Evolutionary conservation across 2,329 filamentous ascomycete species (phyloP), one percentile per base, ranked within the genome.

Genomic region (Coniosporium tulheliwenetii): DNA sequence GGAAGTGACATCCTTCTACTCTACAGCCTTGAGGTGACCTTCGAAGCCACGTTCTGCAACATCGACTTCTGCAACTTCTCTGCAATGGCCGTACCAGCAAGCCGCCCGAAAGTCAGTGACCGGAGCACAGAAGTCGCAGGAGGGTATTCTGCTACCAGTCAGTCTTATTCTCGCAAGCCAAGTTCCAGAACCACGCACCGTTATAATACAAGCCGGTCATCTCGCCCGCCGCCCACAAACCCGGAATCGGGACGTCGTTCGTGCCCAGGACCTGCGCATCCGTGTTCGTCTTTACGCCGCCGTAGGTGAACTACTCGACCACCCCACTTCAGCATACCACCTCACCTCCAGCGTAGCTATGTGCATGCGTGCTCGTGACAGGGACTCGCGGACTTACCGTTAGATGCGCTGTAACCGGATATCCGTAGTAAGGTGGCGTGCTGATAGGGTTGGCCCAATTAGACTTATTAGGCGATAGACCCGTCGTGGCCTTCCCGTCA

Each of bases 371-470:
- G n/a, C n/a, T n/a, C n/a, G n/a, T n/a, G n/a, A n/a, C n/a, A n/a
- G n/a, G n/a, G n/a, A n/a, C n/a, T n/a, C n/a, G n/a, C n/a, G n/a
- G n/a, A n/a, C n/a, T n/a, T n/a, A n/a, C n/a, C n/a, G 48, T 53
- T 13, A 55, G 39, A 32, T 56, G 49, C 9, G 47, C 2, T 26
- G 13, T 44, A 34, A 50, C 41, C 50, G 54, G 45, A 53, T 54
- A 63, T n/a, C 57, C 61, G 41, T 59, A 62, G 44, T 58, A 63
- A 1, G 60, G 61, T 1, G 54, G 45, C 35, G 53, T 57, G 13
- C 47, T 48, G 38, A 63, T 62, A 13, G 55, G 57, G 31, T 55
- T 55, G n/a, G 60, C 60, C 60, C 60, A 64, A 31, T 63, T 64
- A 1, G 54, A 58, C 48, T 63, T 61, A 40, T 61, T 56, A 2